A percentile compares a stretch with the other conserved stretches of the same genome.
Conservation (phyloP, 441 rosid species). For the Sinapis alba region DNA sequence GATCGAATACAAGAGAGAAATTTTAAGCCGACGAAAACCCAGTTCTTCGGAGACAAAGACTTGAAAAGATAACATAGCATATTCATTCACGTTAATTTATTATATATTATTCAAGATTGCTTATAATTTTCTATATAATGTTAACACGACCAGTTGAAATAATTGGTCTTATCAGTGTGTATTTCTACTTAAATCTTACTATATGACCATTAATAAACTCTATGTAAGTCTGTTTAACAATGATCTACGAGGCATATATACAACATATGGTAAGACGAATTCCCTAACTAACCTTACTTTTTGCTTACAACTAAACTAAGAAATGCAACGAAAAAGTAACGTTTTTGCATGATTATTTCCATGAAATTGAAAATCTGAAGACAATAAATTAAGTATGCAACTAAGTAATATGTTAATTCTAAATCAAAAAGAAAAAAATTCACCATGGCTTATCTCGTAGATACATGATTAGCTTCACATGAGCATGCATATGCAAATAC, state of each 20-base stretch:
- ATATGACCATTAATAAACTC: background rate
- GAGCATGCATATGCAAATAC: background rate
- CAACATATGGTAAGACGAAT: background rate
- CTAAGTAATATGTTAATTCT: background rate
- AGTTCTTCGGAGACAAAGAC: too few relatives aligned
- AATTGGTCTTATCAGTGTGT: background rate
- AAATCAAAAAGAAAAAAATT: background rate
- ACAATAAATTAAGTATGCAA: conserved; percentile 3
- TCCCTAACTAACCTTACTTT: background rate
- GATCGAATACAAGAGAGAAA: too few relatives aligned
- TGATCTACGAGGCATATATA: background rate
- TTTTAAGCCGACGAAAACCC: too few relatives aligned
- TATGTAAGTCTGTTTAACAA: background rate
- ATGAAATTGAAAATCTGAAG: background rate
- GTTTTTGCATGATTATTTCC: background rate
- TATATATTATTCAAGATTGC: background rate
- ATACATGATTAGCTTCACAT: background rate
- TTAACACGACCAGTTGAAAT: background rate
- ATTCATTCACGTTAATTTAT: background rate
- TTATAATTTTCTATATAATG: background rate
- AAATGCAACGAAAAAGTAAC: background rate
- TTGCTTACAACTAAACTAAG: background rate
- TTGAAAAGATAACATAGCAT: too few relatives aligned
- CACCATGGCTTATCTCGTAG: background rate
- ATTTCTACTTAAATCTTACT: background rate